Conservation (phyloP, 306 rosid genomes). For the Vigna trinervia region DNA sequence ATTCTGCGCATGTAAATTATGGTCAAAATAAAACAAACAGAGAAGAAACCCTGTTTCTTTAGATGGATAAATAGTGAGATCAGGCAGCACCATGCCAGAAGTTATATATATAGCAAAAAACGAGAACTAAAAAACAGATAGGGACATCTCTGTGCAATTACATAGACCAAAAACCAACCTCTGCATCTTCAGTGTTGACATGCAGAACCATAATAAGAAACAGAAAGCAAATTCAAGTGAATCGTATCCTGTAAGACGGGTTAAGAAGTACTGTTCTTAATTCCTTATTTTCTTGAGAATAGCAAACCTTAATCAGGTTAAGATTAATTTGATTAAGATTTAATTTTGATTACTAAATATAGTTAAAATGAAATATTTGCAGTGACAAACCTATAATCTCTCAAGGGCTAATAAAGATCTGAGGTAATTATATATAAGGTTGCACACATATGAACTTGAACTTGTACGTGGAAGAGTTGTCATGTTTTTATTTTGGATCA, state of each 20-base stretch:
- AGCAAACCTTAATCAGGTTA: background rate
- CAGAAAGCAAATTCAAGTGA: background rate
- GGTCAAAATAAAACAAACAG: conserved; percentile 28
- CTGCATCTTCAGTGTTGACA: conserved; percentile 30
- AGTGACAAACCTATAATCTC: background rate
- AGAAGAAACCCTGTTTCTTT: conserved; percentile 40
- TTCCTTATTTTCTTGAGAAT: background rate
- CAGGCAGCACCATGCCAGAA: background rate
- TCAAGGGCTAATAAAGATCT: background rate
- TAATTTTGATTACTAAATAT: background rate
- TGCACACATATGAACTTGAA: background rate
- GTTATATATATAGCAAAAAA: background rate
- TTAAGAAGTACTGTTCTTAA: background rate
- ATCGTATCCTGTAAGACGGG: background rate
- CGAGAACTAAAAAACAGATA: background rate
- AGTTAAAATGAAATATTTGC: background rate
- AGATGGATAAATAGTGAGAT: background rate
- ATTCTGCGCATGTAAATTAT: conserved; percentile 11
- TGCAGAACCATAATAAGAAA: background rate
- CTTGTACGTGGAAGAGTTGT: background rate
- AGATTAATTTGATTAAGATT: background rate
- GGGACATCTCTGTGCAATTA: background rate
- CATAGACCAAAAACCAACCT: background rate
- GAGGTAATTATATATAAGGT: background rate
- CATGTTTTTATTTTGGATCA: background rate